Evolutionary conservation across 1,284 basidiomycete species (phyloP).

Genomic region (Trichosporon sp.): DNA sequence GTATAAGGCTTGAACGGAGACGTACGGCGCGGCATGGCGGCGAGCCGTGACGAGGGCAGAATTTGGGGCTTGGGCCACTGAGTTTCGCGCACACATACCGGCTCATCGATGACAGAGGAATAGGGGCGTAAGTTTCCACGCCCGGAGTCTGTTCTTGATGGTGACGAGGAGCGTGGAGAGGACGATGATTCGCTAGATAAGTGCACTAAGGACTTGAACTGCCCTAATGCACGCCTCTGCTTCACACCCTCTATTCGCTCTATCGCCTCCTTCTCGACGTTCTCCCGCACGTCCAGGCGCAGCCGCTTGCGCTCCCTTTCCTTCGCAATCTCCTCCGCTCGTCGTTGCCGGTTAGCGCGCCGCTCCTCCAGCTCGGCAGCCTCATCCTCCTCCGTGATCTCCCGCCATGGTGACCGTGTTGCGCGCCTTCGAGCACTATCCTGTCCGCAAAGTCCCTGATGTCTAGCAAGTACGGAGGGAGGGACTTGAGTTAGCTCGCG

Average conservation of each 20-base stretch:
- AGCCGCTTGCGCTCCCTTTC: constrained; percentile 25
- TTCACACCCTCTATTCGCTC: not conserved
- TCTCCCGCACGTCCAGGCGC: constrained; percentile 16
- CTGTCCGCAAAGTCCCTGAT: constrained; percentile 37
- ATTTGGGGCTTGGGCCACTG: constrained; percentile 13
- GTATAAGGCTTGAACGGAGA: not conserved
- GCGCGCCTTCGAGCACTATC: constrained; percentile 29
- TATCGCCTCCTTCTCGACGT: constrained; percentile 4
- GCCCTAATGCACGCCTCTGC: constrained; percentile 24
- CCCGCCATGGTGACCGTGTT: constrained; percentile 31
- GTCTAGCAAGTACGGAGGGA: constrained; percentile 32
- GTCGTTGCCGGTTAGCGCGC: not conserved
- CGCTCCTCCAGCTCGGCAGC: constrained; percentile 7
- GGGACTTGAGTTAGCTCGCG: constrained; percentile 40
- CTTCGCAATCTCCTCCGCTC: constrained; percentile 11
- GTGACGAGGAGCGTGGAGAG: constrained; percentile 26
- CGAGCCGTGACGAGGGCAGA: not conserved
- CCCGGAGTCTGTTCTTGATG: constrained; percentile 1
- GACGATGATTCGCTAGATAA: constrained; percentile 29
- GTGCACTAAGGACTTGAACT: constrained; percentile 30
- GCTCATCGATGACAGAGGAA: constrained; percentile 26
- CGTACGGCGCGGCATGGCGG: not conserved
- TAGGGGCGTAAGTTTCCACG: constrained; percentile 22
- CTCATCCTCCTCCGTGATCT: constrained; percentile 7
- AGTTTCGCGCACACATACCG: constrained; percentile 21